phyloP scores from a whole-genome alignment of 345 rosid species.

The Citropsis articulata region DNA sequence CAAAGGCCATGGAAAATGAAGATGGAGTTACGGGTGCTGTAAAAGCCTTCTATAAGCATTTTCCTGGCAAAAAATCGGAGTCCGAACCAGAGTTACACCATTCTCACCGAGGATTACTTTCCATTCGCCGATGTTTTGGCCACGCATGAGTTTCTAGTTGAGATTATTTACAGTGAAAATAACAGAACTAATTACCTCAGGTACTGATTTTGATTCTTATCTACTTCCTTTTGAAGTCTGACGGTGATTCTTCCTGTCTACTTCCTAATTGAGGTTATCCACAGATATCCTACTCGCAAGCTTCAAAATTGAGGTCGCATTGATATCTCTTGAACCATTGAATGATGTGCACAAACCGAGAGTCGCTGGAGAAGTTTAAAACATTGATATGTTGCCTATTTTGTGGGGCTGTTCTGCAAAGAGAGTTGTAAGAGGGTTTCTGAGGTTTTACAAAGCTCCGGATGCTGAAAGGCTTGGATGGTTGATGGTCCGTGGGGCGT shows the following conservation, averaged over 20 bases:
- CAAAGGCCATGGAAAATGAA: constrained; percentile 45
- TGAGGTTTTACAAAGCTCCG: not conserved
- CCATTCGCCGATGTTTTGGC: constrained; percentile 37
- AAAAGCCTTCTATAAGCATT: constrained; percentile 52
- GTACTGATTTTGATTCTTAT: not conserved
- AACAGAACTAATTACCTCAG: not conserved
- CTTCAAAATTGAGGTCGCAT: not conserved
- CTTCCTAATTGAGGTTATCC: not conserved
- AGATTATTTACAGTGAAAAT: not conserved
- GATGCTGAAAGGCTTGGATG: not conserved
- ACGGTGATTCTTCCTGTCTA: not conserved
- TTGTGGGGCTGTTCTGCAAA: not conserved
- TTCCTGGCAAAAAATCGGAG: constrained; percentile 8
- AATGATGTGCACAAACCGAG: no score
- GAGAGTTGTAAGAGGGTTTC: not conserved
- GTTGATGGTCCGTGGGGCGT: not conserved
- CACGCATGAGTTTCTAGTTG: constrained; percentile 3
- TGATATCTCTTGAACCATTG: no score
- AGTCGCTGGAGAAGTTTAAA: no score
- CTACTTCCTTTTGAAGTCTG: not conserved
- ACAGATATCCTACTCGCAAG: not conserved
- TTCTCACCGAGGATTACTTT: constrained; percentile 13
- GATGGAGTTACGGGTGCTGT: constrained; percentile 61
- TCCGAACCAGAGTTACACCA: constrained; percentile 4
- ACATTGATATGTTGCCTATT: no score